Base-by-base conservation (phyloP, 2,329 filamentous ascomycete genomes). In the Ilyonectria mors-panacis region DNA sequence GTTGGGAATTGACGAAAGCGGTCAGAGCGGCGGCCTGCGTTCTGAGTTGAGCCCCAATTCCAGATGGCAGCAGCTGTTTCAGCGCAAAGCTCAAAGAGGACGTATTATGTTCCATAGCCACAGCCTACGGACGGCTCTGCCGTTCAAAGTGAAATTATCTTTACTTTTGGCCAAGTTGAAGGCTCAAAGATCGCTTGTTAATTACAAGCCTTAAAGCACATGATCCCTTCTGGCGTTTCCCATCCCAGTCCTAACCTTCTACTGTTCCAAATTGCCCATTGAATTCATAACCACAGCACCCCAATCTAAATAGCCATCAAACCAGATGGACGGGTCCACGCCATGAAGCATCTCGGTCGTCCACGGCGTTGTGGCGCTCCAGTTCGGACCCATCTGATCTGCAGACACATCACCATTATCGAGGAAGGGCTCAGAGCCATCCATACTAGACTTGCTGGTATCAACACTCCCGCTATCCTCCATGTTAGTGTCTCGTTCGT, bases 261-360 rank as follows among this genome's bases (percentile, higher is more conserved):
- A 76, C 30, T 75, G 70, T 37, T 77, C 76, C 21, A 73, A 33
- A 1, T 73, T 70, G 0, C 75, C 75, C 74, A 77, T 75, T 0
- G 76, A 76, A 37, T 77, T 80, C 78, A 79, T 78, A 0, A 78
- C 70, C 0, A 79, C 70, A 0, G 78, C 70, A 1, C 76, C 76
- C 79, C 79, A 81, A 17, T 81, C 80, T 2, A 80, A 47, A 37
- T 80, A 78, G 0, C 78, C 78, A 26, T 81, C 80, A 42, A 80
- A 79, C 78, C 78, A 81, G 3, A 80, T 57, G 0, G 74, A 78
- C 0, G 80, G 79, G 6, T 81, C 79, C 1, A 80, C 70, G 0
- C 78, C 79, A 1, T 79, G 77, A 1, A 81, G 59, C 59, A 79
- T 56, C 15, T 81, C 78, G 1, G 70, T 76, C 5, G 72, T 75